Evolutionary conservation across 495 filamentous ascomycete genomes (phyloP), one percentile per base, ranked within the genome.

Genomic region (Talaromyces proteolyticus): DNA sequence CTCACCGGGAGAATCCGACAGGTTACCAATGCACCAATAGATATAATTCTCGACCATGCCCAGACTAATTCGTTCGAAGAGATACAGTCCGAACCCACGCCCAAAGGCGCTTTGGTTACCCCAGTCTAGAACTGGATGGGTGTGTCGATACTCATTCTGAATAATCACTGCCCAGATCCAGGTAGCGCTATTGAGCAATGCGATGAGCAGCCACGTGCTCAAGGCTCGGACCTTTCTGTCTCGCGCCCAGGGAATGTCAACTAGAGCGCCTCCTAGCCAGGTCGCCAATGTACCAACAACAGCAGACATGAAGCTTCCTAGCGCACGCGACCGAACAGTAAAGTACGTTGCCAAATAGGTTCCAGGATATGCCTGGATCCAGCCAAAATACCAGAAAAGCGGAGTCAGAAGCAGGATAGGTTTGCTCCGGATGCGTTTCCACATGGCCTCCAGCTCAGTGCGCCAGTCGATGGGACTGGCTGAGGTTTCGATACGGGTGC

Each of bases 291-390:
- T 77, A 3, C 67, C 69, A 0, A 69, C 70, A 29, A 80, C 62
- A 12, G 73, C 74, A 3, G 68, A 72, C 4, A 69, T 60, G 21
- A 77, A 65, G 2, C 67, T 64, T 6, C 71, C 75, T 4, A 82
- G 60, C 0, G 78, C 72, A 0, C 78, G 67, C 0, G 76, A 57
- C 0, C 78, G 69, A 1, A 82, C 76, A 0, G 72, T 74, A 53
- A 82, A 81, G 55, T 81, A 82, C 26, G 77, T 76, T 6, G 75
- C 71, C 34, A 79, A 68, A 55, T 80, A 81, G 41, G 76, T 80
- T 14, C 73, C 72, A 6, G 70, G 60, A 45, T 81, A 81, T 1
- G 77, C 76, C 6, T 66, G 59, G 42, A 77, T 78, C 72, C 75
- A 80, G 38, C 72, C 71, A 54, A 74, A 75, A 1, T 73, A 72